Evolutionary conservation across 2,329 filamentous ascomycete species (phyloP).

Genomic region (Venturia asperata): DNA sequence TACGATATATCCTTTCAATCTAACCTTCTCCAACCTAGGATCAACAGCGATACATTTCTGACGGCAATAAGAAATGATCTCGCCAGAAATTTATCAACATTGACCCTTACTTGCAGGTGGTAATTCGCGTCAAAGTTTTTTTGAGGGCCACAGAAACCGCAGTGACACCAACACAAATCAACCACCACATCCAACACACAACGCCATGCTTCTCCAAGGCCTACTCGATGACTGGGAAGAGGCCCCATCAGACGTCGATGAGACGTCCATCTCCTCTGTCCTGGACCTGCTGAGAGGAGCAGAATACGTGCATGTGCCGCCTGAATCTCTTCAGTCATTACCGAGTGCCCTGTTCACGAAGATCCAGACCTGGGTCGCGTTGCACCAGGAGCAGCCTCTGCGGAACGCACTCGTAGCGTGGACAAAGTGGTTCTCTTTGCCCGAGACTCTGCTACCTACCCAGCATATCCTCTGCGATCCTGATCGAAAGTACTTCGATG

Average conservation of each 20-base stretch:
- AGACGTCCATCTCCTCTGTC: not conserved
- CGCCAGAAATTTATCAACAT: too few species aligned
- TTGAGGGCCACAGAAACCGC: too few species aligned
- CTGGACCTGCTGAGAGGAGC: not conserved
- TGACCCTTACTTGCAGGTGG: too few species aligned
- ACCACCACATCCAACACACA: not conserved
- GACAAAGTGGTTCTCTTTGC: conserved; percentile 14
- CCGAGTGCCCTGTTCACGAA: not conserved
- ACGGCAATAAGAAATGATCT: too few species aligned
- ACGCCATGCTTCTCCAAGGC: not conserved
- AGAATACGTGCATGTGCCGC: not conserved
- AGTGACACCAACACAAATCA: not conserved
- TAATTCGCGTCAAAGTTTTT: too few species aligned
- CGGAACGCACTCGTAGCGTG: conserved; percentile 6
- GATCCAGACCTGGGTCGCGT: not conserved
- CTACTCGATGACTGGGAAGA: conserved; percentile 2
- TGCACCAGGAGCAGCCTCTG: not conserved
- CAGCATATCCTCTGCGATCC: not conserved
- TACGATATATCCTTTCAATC: too few species aligned
- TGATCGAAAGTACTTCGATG: not conserved
- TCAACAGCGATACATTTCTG: too few species aligned
- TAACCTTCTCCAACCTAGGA: too few species aligned
- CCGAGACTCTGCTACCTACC: not conserved
- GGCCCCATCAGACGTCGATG: not conserved
- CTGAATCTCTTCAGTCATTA: not conserved